These are phyloP conservation scores for Otatea glauca DNA, from an alignment of 176 grass and related monocot genomes.

Conservation along the genomic window DNA sequence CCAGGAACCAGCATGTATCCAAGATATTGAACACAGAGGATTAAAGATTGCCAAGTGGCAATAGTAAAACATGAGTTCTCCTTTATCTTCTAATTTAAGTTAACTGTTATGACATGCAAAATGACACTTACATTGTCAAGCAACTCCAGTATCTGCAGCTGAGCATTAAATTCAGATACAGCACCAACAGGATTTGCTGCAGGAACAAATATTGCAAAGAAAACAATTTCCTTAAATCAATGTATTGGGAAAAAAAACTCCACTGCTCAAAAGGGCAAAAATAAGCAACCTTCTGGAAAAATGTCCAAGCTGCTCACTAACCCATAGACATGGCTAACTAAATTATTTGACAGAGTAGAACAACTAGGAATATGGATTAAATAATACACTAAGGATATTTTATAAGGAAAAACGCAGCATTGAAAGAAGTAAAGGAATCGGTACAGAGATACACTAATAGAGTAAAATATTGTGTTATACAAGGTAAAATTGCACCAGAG, in stretches of 20 bases:
- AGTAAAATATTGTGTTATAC: not conserved
- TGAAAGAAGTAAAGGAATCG: not conserved
- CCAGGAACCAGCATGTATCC: not conserved
- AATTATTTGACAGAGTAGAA: not conserved
- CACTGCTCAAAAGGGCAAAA: not conserved
- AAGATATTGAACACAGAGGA: not conserved
- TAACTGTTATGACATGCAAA: slow-evolving; percentile 22
- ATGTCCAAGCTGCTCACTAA: not conserved
- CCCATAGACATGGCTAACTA: not conserved
- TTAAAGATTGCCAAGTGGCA: not conserved
- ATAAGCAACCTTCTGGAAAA: not conserved
- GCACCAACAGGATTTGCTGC: slow-evolving; percentile 55
- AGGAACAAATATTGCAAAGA: slow-evolving; percentile 18
- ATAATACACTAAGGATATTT: not conserved
- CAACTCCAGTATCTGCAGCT: slow-evolving; percentile 66
- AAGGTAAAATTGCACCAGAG: not conserved
- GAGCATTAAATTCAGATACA: slow-evolving; percentile 64
- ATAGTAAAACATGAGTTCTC: not conserved
- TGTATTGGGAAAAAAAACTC: not conserved
- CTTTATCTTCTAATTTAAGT: not conserved
- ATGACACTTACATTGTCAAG: slow-evolving; percentile 58
- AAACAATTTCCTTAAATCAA: not conserved
- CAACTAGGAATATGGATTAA: not conserved
- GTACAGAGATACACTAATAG: not conserved
- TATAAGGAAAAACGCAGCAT: not conserved